These are phyloP conservation scores for Globisporangium radiosum DNA, from an alignment of 352 stramenopile genomes.

Conservation along the genomic window DNA sequence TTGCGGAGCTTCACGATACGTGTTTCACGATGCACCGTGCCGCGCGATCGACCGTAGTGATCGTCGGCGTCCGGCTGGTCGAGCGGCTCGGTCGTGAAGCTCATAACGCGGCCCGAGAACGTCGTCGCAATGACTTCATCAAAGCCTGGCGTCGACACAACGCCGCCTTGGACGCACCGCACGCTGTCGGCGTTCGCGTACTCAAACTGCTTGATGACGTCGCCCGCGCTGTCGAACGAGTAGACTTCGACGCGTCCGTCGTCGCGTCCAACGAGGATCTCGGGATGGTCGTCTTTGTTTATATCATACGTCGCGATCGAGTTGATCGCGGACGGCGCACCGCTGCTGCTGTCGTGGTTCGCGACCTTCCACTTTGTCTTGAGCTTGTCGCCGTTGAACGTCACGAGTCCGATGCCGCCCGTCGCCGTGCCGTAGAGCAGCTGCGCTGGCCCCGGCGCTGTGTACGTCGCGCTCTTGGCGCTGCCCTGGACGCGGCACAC, in stretches of 20 bases:
- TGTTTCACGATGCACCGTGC: conserved; percentile 66
- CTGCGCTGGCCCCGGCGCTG: conserved; percentile 19
- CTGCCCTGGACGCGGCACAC: conserved; percentile 29
- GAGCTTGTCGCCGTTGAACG: conserved; percentile 69
- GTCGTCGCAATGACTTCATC: conserved; percentile 74
- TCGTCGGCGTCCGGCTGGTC: conserved; percentile 70
- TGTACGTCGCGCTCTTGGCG: conserved; percentile 9
- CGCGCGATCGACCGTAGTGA: conserved; percentile 66
- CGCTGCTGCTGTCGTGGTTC: conserved; percentile 12
- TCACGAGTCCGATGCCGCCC: conserved; percentile 49
- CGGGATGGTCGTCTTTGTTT: conserved; percentile 68
- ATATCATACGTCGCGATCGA: conserved; percentile 75
- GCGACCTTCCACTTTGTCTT: conserved; percentile 68
- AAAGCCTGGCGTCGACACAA: conserved; percentile 62
- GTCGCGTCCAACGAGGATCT: conserved; percentile 75
- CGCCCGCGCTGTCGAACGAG: conserved; percentile 38
- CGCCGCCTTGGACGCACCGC: conserved; percentile 60
- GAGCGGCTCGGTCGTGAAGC: conserved; percentile 78
- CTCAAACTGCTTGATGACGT: conserved; percentile 63
- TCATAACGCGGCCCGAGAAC: conserved; percentile 74
- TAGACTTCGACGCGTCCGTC: conserved; percentile 79
- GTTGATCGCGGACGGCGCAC: conserved; percentile 47
- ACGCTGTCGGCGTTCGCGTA: conserved; percentile 68
- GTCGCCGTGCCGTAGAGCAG: conserved; percentile 66
- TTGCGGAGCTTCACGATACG: conserved; percentile 80